Percentiles rank a stretch among this genome's conserved stretches.
These are phyloP conservation scores for Pichia sp. DNA, from an alignment of 1,139 yeast species.

Conservation along the genomic window DNA sequence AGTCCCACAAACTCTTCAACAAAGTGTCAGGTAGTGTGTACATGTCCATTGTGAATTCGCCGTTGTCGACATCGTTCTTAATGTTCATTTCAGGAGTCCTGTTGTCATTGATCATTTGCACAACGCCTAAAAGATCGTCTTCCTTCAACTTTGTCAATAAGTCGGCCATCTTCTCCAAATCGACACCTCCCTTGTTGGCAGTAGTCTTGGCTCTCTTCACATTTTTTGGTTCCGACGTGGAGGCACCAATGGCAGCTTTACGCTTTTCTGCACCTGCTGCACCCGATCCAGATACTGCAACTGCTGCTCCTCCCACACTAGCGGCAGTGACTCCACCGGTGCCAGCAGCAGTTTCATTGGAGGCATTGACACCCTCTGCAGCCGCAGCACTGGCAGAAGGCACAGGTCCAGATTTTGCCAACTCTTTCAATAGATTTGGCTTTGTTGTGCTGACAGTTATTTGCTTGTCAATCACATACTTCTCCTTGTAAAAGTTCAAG, in stretches of 20 bases:
- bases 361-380: neutral
- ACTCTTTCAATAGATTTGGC: conserved; percentile 65
- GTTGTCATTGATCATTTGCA: conserved; percentile 96
- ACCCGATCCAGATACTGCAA: neutral
- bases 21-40: conserved; percentile 90
- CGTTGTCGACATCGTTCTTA: conserved; percentile 92
- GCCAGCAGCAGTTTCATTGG: neutral
- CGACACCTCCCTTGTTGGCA: conserved; percentile 67
- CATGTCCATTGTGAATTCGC: conserved; percentile 95
- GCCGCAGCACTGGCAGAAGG: conserved; percentile 40
- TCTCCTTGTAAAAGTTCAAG: conserved; percentile 75
- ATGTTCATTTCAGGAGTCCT: conserved; percentile 94
- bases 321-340: neutral
- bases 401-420: conserved; percentile 78
- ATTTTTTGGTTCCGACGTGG: conserved; percentile 39
- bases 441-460: conserved; percentile 73
- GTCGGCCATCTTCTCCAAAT: conserved; percentile 85
- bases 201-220: conserved; percentile 59
- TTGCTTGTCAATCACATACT: conserved; percentile 73
- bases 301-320: neutral
- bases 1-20: conserved; percentile 92
- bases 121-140: conserved; percentile 90
- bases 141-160: conserved; percentile 85
- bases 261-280: conserved; percentile 35
- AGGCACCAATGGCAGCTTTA: conserved; percentile 21